A percentile compares a stretch with the other conserved stretches of the same genome.
phyloP scores from a whole-genome alignment of 2,329 filamentous ascomycete genomes.

The Fusarium equiseti region DNA sequence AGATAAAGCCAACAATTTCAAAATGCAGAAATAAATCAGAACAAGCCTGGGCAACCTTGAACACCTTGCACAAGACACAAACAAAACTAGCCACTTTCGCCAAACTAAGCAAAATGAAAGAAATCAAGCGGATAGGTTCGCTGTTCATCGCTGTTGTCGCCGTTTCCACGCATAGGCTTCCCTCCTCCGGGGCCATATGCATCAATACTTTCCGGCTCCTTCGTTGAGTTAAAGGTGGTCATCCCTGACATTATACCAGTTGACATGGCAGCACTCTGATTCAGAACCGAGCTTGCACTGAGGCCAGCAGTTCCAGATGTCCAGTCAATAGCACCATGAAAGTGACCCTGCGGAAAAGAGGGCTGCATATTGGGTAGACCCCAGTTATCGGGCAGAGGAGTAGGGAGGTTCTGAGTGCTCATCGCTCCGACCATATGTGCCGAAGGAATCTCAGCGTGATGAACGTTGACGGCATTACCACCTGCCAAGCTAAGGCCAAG shows the following conservation, averaged over 20 bases:
- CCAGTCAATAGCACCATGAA: constrained; percentile 48
- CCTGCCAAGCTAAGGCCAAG: constrained; percentile 49
- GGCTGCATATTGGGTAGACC: constrained; percentile 42
- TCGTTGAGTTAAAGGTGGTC: constrained; percentile 24
- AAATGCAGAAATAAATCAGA: neutral
- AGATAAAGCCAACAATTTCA: neutral
- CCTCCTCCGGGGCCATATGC: constrained; percentile 50
- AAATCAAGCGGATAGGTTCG: constrained; percentile 57
- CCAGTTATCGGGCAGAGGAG: constrained; percentile 47
- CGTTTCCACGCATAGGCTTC: constrained; percentile 41
- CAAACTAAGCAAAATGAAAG: constrained; percentile 50
- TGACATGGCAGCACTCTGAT: constrained; percentile 44
- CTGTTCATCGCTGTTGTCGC: constrained; percentile 22
- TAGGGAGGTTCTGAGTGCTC: constrained; percentile 46
- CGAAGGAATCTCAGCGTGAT: constrained; percentile 32
- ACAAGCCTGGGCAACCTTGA: constrained; percentile 5
- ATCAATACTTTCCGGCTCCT: constrained; percentile 45
- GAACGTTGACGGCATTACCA: constrained; percentile 48
- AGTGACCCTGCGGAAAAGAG: constrained; percentile 34
- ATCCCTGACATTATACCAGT: constrained; percentile 44
- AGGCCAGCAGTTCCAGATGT: constrained; percentile 46
- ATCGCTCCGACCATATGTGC: constrained; percentile 23
- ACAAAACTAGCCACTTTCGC: neutral
- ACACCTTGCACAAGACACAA: constrained; percentile 23
- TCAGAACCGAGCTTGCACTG: constrained; percentile 48